Evolutionary conservation across 176 grass and related monocot species (phyloP), one percentile per base, ranked within the genome.

Genomic region (Rhynchospora breviuscula): DNA sequence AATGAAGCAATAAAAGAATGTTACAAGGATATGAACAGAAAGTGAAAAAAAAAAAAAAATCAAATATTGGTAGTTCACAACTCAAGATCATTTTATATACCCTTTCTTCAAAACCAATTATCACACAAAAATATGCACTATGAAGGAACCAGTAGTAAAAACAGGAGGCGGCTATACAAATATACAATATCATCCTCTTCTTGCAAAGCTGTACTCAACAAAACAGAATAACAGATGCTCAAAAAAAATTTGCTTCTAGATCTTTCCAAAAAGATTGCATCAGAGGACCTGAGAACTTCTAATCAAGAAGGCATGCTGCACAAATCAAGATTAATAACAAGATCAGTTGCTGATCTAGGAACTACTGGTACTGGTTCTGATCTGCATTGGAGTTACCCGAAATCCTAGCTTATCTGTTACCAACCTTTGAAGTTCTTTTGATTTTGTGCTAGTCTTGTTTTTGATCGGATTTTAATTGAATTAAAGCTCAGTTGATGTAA

Each of bases 131-230:
- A 64, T 45, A 29, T 35, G 63, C 45, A 82, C 44, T 61, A 64
- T 59, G 48, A 58, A 11, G 23, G 63, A 81, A 9, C 19, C 44
- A 61, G 49, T 59, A 61, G 7, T 43, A 52, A 80, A 40, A 6
- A 10, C 3, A 63, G 43, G 4, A 47, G 59, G n/a, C 48, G n/a
- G 44, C 79, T 81, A 26, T 81, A 64, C 79, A 81, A 81, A 81
- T 64, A 81, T 81, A 81, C 79, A 64, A 18, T 46, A 63, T 78
- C 8, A 35, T 80, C 13, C 57, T 62, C 57, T 63, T 80, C 78
- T 62, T 5, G 12, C 53, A 40, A 79, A 15, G 26, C 57, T 58
- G 46, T 79, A 26, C 57, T 40, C 26, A 45, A 63, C 29, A 45
- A 63, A 56, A 56, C 14, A 35, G 22, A 47, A 45, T 46, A 56